Evolutionary conservation across 2,329 filamentous ascomycete species (phyloP).

Genomic region (Berkeleyomyces rouxiae): DNA sequence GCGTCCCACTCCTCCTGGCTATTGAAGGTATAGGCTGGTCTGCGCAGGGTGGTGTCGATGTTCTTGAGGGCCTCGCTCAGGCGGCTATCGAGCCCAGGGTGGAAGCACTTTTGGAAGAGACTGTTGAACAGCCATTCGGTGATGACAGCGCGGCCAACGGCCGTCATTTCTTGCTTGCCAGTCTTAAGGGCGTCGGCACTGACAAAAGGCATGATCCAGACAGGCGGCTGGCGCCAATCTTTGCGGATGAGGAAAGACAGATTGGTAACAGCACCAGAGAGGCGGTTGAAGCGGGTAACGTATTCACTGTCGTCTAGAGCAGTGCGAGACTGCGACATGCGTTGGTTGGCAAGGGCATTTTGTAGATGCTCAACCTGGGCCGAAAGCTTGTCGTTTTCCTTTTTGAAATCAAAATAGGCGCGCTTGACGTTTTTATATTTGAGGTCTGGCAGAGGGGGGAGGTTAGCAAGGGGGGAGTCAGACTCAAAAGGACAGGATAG

Average conservation of each 20-base stretch:
- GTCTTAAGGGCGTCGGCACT: conserved; percentile 72
- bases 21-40: conserved; percentile 53
- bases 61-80: conserved; percentile 67
- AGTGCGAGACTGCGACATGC: conserved; percentile 83
- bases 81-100: conserved; percentile 63
- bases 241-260: conserved; percentile 92
- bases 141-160: conserved; percentile 76
- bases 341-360: conserved; percentile 92
- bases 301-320: conserved; percentile 95
- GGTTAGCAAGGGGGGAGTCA: conserved; percentile 14
- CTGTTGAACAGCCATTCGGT: conserved; percentile 81
- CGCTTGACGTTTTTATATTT: conserved; percentile 99
- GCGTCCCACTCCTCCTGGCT: conserved; percentile 83
- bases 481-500: conserved; percentile 1
- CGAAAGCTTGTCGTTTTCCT: conserved; percentile 68
- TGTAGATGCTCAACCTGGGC: conserved; percentile 82
- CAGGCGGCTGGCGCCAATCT: conserved; percentile 69
- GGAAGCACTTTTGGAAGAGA: conserved; percentile 82
- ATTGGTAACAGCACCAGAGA: conserved; percentile 89
- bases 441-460: conserved; percentile 38
- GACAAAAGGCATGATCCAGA: conserved; percentile 64
- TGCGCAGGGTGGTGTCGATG: conserved; percentile 76
- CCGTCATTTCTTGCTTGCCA: conserved; percentile 96
- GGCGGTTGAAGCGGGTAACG: conserved; percentile 66
- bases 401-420: conserved; percentile 90